A percentile compares a stretch with the other conserved stretches of the same genome.
Evolutionary conservation across 2,329 filamentous ascomycete genomes (phyloP).

Genomic region (Didymella exigua): DNA sequence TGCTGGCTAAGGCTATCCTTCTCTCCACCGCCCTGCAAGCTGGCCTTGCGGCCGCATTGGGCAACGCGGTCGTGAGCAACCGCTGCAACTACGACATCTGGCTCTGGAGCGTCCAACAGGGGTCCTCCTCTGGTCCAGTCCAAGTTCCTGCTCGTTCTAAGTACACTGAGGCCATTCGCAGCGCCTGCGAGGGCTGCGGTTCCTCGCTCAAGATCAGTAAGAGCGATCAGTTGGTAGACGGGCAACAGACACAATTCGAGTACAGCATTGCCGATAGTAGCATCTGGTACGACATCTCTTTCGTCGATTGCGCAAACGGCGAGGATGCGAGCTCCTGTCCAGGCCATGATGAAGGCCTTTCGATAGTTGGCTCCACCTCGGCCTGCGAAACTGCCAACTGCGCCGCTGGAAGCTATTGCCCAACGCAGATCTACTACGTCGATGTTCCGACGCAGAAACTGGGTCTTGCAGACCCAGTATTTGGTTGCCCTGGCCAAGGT

Average conservation of each 20-base stretch:
- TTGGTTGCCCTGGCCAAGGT: slow-evolving; percentile 25
- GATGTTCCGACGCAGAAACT: slow-evolving; percentile 29
- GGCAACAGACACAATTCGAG: slow-evolving; percentile 36
- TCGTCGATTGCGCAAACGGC: slow-evolving; percentile 35
- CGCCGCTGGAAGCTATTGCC: slow-evolving; percentile 30
- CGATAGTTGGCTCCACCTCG: slow-evolving; percentile 22
- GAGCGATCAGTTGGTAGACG: slow-evolving; percentile 23
- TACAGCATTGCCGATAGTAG: slow-evolving; percentile 28
- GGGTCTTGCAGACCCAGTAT: slow-evolving; percentile 32
- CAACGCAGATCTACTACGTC: slow-evolving; percentile 34
- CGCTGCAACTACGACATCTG: slow-evolving; percentile 36
- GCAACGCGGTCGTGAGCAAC: slow-evolving; percentile 34
- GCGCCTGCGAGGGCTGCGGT: slow-evolving; percentile 24
- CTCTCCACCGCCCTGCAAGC: slow-evolving; percentile 26
- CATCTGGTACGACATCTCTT: slow-evolving; percentile 38
- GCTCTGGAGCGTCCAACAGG: slow-evolving; percentile 30
- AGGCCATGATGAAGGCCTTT: slow-evolving; percentile 28
- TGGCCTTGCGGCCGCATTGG: slow-evolving; percentile 23
- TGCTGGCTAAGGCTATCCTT: slow-evolving; percentile 28
- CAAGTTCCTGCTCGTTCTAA: slow-evolving; percentile 26
- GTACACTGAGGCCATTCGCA: slow-evolving; percentile 28
- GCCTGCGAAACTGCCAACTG: slow-evolving; percentile 25
- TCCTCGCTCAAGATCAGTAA: slow-evolving; percentile 37
- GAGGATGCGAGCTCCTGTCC: slow-evolving; percentile 29
- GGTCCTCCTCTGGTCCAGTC: slow-evolving; percentile 12